Evolutionary conservation across 2,329 filamentous ascomycete genomes (phyloP).

Genomic region (Colletotrichum higginsianum): DNA sequence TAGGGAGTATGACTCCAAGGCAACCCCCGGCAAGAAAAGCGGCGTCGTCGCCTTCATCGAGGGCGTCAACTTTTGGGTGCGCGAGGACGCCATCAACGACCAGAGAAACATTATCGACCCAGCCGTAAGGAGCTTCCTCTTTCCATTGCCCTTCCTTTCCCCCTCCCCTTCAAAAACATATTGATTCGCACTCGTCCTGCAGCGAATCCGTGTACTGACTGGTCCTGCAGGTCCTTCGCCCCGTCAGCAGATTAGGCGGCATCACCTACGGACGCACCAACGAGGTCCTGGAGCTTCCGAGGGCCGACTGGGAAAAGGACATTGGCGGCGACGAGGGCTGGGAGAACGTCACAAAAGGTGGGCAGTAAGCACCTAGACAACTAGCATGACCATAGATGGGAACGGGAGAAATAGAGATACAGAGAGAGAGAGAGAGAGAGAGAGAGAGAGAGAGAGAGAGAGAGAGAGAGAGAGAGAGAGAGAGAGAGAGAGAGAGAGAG

Average conservation of each 20-base stretch:
- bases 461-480: not conserved
- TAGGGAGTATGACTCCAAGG: slow-evolving; percentile 83
- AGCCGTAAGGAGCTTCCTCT: slow-evolving; percentile 59
- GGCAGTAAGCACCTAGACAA: slow-evolving; percentile 46
- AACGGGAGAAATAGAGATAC: not conserved
- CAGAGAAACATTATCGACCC: slow-evolving; percentile 82
- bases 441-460: not conserved
- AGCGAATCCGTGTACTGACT: not conserved
- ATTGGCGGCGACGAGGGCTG: slow-evolving; percentile 67
- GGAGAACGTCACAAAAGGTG: slow-evolving; percentile 69
- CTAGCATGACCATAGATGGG: not conserved
- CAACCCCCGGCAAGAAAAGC: slow-evolving; percentile 80
- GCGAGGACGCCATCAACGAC: slow-evolving; percentile 89
- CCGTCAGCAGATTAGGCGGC: slow-evolving; percentile 85
- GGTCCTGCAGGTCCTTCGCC: slow-evolving; percentile 73
- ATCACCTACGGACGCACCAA: slow-evolving; percentile 84
- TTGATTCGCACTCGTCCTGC: not conserved
- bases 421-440: not conserved
- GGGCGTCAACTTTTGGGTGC: slow-evolving; percentile 88
- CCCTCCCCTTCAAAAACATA: not conserved
- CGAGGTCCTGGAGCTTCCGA: slow-evolving; percentile 79
- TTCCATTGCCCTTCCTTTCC: no score
- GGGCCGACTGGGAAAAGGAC: slow-evolving; percentile 71
- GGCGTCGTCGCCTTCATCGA: slow-evolving; percentile 84
- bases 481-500: not conserved